Conservation (phyloP, 208 protist species). For the Spongospora subterranea region DNA sequence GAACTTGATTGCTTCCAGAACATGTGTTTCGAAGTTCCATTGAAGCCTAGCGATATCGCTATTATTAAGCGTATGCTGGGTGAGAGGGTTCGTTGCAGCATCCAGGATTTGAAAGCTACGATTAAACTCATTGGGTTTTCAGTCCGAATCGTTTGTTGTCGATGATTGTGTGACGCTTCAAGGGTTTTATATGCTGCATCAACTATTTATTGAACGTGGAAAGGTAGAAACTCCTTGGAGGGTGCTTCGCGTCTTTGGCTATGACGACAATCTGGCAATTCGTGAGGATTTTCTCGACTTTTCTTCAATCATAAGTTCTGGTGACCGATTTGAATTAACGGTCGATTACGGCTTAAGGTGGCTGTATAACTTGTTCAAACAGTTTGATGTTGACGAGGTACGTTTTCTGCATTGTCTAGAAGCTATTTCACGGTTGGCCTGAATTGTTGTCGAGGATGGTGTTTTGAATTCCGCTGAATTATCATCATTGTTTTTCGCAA, state of each 20-base stretch:
- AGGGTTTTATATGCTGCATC: neutral
- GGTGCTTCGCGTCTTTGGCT: neutral
- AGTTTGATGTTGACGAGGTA: conserved; percentile 19
- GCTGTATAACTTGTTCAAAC: conserved; percentile 48
- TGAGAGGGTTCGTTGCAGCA: neutral
- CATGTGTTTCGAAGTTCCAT: conserved; percentile 10
- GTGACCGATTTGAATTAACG: neutral
- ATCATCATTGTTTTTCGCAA: neutral
- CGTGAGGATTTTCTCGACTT: neutral
- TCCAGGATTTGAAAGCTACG: neutral
- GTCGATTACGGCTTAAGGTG: neutral
- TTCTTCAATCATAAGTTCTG: neutral
- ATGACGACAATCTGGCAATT: conserved; percentile 17
- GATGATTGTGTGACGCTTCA: conserved; percentile 1
- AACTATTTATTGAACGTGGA: conserved; percentile 38
- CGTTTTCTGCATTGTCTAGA: neutral
- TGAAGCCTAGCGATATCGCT: conserved; percentile 1
- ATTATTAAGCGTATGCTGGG: neutral
- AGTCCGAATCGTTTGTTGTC: conserved; percentile 1
- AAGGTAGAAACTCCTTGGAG: conserved; percentile 29
- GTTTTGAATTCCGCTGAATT: conserved; percentile 14
- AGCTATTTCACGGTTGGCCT: neutral
- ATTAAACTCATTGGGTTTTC: neutral
- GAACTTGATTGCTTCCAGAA: conserved; percentile 44
- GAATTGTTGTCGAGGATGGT: neutral